Evolutionary conservation across 345 rosid species (phyloP).

Genomic region (Litchi chinensis): DNA sequence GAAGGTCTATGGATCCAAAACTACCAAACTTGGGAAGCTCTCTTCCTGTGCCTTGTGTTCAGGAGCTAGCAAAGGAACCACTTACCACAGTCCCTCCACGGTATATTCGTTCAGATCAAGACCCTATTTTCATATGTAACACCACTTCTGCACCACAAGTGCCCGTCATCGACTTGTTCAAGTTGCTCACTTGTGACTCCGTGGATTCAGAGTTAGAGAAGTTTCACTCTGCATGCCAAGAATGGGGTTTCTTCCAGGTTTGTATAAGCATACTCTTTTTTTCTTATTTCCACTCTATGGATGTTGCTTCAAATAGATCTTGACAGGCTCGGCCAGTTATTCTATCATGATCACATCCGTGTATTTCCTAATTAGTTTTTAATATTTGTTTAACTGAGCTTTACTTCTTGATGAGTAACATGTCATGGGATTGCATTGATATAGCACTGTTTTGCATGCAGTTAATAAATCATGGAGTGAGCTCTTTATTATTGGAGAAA

Average conservation of each 20-base stretch:
- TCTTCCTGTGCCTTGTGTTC: slow-evolving; percentile 10
- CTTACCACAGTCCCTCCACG: background rate
- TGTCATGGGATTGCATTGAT: background rate
- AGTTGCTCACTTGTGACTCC: background rate
- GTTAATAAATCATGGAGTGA: slow-evolving; percentile 24
- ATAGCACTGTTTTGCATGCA: background rate
- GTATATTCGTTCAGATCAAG: slow-evolving; percentile 11
- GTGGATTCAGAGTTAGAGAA: slow-evolving; percentile 6
- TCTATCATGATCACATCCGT: too few relatives aligned
- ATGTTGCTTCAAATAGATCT: too few relatives aligned
- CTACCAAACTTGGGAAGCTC: too few relatives aligned
- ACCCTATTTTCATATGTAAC: background rate
- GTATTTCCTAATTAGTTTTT: too few relatives aligned
- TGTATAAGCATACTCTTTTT: background rate
- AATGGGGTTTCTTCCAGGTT: slow-evolving; percentile 49
- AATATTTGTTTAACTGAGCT: too few relatives aligned
- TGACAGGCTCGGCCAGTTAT: too few relatives aligned
- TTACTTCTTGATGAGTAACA: background rate
- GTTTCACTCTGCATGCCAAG: slow-evolving; percentile 19
- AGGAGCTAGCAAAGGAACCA: slow-evolving; percentile 14
- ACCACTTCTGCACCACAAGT: background rate
- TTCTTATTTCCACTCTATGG: background rate
- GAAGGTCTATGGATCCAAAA: background rate
- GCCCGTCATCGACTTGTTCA: slow-evolving; percentile 22
- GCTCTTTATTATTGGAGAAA: background rate